Evolutionary conservation across 495 filamentous ascomycete species (phyloP).

Genomic region (Bombardia bombarda): DNA sequence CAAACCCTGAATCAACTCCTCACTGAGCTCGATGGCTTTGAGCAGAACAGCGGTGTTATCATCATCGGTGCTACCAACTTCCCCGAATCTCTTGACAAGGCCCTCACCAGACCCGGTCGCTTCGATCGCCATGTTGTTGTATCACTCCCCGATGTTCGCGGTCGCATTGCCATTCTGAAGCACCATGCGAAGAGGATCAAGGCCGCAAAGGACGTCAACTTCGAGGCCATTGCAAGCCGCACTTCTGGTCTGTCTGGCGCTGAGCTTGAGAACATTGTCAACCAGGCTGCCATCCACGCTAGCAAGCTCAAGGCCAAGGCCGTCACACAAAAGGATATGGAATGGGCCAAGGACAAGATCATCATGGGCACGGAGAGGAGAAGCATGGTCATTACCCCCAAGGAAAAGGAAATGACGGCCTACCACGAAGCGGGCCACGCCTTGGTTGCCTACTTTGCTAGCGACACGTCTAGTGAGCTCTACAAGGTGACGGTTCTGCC

Average conservation of each 20-base stretch:
- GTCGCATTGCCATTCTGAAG: slow-evolving; percentile 81
- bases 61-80: slow-evolving; percentile 96
- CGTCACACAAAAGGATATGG: slow-evolving; percentile 74
- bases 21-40: slow-evolving; percentile 96
- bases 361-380: slow-evolving; percentile 92
- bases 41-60: slow-evolving; percentile 87
- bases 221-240: slow-evolving; percentile 71
- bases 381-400: slow-evolving; percentile 78
- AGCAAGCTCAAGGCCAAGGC: slow-evolving; percentile 66
- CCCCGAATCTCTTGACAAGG: slow-evolving; percentile 88
- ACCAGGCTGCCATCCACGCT: slow-evolving; percentile 89
- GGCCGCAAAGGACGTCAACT: slow-evolving; percentile 67
- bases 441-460: slow-evolving; percentile 74
- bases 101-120: slow-evolving; percentile 84
- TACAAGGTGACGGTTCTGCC: slow-evolving; percentile 98
- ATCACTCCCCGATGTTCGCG: slow-evolving; percentile 88
- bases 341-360: slow-evolving; percentile 97
- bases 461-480: slow-evolving; percentile 57
- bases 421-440: slow-evolving; percentile 98
- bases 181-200: slow-evolving; percentile 88
- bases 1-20: slow-evolving; percentile 96
- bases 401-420: slow-evolving; percentile 82
- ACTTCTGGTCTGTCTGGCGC: slow-evolving; percentile 92
- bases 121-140: slow-evolving; percentile 90
- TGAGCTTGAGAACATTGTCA: slow-evolving; percentile 91